Percentiles rank a stretch among this genome's conserved stretches.
Evolutionary conservation across 2,329 filamentous ascomycete species (phyloP).

Genomic region (Fusarium coicis): DNA sequence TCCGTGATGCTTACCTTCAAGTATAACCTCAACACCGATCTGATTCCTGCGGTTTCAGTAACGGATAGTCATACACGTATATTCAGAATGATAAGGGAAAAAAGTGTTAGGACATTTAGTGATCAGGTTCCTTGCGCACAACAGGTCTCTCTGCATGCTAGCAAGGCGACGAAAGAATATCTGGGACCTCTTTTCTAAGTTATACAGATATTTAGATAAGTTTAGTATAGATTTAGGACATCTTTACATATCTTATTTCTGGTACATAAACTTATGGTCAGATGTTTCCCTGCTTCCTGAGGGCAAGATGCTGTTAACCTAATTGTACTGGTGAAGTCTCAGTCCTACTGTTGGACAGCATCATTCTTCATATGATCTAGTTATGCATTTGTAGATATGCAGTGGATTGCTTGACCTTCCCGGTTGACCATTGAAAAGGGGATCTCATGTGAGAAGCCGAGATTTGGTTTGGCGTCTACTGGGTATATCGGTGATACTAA

Average conservation of each 20-base stretch:
- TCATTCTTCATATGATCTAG: neutral
- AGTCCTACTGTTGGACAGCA: neutral
- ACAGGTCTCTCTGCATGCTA: neutral
- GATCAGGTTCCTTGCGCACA: neutral
- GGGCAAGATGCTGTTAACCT: neutral
- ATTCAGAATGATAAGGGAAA: neutral
- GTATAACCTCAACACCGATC: neutral
- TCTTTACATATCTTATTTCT: neutral
- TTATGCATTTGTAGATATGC: neutral
- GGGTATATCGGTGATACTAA: conserved; percentile 1
- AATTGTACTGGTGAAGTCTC: neutral
- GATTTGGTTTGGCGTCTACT: neutral
- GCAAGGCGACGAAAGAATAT: neutral
- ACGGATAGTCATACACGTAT: neutral
- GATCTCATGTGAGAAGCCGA: neutral
- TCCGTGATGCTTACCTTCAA: neutral
- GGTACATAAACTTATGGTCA: neutral
- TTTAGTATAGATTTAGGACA: neutral
- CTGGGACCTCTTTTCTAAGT: neutral
- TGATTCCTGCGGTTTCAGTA: neutral
- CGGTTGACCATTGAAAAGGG: neutral
- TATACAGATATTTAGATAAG: neutral
- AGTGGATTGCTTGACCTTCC: neutral
- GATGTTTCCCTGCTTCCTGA: neutral
- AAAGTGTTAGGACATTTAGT: neutral